Conservation (phyloP, 306 rosid species). For the Vigna hirtella region DNA sequence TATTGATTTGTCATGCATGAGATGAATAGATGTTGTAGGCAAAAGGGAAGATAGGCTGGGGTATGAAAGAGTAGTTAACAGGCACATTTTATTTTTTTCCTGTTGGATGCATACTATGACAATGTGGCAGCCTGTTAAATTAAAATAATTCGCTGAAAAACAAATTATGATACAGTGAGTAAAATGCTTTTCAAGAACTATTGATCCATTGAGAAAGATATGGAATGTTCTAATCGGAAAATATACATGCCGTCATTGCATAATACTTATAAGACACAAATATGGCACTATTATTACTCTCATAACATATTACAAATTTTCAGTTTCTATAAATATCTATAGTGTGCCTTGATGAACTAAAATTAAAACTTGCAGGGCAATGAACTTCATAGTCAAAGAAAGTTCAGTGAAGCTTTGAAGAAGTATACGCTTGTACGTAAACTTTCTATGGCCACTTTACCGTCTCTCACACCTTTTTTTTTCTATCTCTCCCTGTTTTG, state of each 20-base stretch:
- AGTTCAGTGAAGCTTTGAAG: conserved; percentile 70
- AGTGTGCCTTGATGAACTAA: conserved; percentile 41
- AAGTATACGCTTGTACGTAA: conserved; percentile 82
- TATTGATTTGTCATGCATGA: neutral
- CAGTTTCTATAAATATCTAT: conserved; percentile 30
- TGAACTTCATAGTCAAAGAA: conserved; percentile 84
- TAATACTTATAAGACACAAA: neutral
- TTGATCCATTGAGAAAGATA: conserved; percentile 16
- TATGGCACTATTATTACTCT: neutral
- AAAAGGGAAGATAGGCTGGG: neutral
- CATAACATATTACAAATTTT: conserved; percentile 13
- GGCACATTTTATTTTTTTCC: neutral
- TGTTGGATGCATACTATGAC: conserved; percentile 12
- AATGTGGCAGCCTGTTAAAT: neutral
- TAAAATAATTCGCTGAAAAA: conserved; percentile 4
- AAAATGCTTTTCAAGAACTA: conserved; percentile 13
- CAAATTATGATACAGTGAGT: conserved; percentile 1
- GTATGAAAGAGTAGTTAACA: neutral
- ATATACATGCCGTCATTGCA: conserved; percentile 11
- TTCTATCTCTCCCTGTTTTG: neutral
- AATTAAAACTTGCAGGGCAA: conserved; percentile 74
- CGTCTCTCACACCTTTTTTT: neutral
- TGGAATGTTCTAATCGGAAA: conserved; percentile 17
- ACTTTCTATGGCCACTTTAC: conserved; percentile 28
- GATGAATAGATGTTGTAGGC: conserved; percentile 25